phyloP scores from a whole-genome alignment of 257 asterid species.

The Hygrophila difformis region DNA sequence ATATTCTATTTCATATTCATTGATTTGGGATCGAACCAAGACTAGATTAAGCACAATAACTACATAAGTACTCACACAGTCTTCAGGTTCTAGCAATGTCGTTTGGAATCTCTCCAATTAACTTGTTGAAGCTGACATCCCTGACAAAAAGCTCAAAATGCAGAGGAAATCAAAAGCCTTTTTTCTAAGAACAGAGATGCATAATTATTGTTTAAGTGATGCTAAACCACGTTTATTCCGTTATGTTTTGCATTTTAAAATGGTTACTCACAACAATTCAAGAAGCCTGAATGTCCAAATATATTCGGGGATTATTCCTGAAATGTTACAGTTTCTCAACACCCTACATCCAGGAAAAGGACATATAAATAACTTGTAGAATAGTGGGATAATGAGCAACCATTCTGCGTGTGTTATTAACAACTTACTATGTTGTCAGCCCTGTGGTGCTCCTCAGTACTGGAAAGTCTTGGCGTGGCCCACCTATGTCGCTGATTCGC shows the following conservation, averaged over 20 bases:
- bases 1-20: not conserved
- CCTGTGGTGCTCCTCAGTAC: conserved; percentile 40
- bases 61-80: conserved; percentile 47
- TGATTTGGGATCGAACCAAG: not conserved
- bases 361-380: conserved; percentile 11
- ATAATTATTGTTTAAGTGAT: not conserved
- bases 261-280: conserved; percentile 50
- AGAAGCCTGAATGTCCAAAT: conserved; percentile 58
- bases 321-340: conserved; percentile 62
- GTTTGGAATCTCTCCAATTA: conserved; percentile 49
- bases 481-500: conserved; percentile 70
- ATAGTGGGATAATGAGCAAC: too few species aligned
- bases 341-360: conserved; percentile 35
- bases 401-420: too few species aligned
- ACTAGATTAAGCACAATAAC: conserved; percentile 2
- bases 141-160: too few species aligned
- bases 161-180: too few species aligned
- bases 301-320: conserved; percentile 64
- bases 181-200: too few species aligned
- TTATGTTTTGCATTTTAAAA: not conserved
- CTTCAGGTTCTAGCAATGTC: conserved; percentile 50
- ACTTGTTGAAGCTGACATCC: conserved; percentile 78
- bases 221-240: not conserved
- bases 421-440: conserved; percentile 58
- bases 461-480: conserved; percentile 68